Evolutionary conservation across 305 asterid genomes (phyloP), one percentile per base, ranked within the genome.

Genomic region (Petunia hybrid): DNA sequence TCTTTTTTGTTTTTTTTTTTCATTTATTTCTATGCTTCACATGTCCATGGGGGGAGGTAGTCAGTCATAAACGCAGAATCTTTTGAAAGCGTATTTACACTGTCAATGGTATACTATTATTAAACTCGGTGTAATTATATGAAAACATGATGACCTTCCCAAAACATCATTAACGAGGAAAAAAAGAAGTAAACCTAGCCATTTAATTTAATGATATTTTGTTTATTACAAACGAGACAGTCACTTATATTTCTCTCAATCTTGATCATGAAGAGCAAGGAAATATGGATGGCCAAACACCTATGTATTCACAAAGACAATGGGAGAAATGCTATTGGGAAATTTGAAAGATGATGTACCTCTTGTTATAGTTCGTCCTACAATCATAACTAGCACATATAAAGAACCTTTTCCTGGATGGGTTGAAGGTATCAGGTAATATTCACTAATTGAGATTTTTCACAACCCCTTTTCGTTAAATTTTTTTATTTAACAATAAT

Each of bases 251-350:
- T 51, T 73, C 31, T 51, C 2, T 38, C 10, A 10, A 10, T 56
- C n/a, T 51, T 56, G 56, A 41, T 42, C 75, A 16, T 51, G 64
- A 84, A 95, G 99, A 62, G 94, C 99, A 78, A 90, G 91, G 83
- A 93, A 85, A 39, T 93, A 69, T 81, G 99, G 99, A 81, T 95
- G 99, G 99, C 98, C 98, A 84, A 95, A 95, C 56, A 93, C 99
- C 0, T 93, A 93, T 51, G 97, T 93, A 14, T 95, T 95, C 87
- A 92, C 98, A 1, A 95, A 95, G 78, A 91, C 97, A 5, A 89
- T 95, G 98, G 99, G 92, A 74, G 99, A 95, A 84, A 93, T 93
- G 98, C 16, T 92, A 53, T 39, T 95, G 78, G 95, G 89, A 2
- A 62, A 89, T 9, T 55, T 83, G 48, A 92, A 86, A 85, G 91